phyloP scores from a whole-genome alignment of 257 asterid genomes.

The Buddleja alternifolia region DNA sequence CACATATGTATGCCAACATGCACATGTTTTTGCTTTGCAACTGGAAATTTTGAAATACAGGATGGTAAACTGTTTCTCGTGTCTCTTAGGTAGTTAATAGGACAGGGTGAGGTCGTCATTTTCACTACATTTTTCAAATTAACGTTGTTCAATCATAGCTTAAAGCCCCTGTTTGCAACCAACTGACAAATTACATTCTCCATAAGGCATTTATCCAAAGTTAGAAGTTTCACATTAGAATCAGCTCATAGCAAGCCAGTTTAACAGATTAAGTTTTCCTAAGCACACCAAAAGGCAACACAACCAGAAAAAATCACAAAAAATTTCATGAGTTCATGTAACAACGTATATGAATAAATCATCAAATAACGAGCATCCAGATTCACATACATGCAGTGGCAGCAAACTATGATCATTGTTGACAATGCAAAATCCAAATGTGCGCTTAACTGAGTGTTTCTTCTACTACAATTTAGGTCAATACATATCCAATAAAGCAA shows the following conservation, averaged over 20 bases:
- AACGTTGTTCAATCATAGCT: background rate
- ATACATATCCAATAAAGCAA: background rate
- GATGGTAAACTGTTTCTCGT: constrained; percentile 1
- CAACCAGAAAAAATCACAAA: background rate
- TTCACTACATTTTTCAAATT: background rate
- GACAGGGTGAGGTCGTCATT: background rate
- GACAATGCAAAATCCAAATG: constrained; percentile 15
- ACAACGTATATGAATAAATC: too few relatives aligned
- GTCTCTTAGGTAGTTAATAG: background rate
- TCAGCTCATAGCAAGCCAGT: background rate
- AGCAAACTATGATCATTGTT: constrained; percentile 5
- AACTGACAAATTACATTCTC: background rate
- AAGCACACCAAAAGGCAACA: background rate
- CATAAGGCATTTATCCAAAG: constrained; percentile 7
- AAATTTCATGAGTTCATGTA: constrained; percentile 3
- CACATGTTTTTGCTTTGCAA: background rate
- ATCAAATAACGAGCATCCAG: too few relatives aligned
- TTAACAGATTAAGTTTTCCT: background rate
- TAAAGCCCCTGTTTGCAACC: constrained; percentile 16
- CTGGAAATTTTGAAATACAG: background rate
- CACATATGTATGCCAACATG: background rate
- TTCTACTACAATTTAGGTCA: background rate
- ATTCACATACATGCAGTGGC: too few relatives aligned
- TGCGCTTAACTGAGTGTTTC: background rate
- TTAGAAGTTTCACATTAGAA: background rate